Base-by-base conservation (phyloP, 192 early-diverging fungal species). In the Chytriomyces confervae region DNA sequence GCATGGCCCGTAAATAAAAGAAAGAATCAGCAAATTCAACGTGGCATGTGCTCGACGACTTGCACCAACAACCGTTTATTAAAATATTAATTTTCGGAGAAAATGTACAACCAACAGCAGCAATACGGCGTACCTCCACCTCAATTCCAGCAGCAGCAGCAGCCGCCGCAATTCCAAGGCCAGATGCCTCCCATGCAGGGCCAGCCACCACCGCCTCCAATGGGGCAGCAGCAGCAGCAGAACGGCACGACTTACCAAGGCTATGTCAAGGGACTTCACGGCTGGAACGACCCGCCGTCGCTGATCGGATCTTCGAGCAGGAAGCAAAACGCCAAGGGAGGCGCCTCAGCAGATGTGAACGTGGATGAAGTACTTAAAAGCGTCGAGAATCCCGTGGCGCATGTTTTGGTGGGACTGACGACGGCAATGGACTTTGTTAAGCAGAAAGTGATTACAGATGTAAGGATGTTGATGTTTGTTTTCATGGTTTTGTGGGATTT, bases 251-350 rank as follows among this genome's bases (percentile, higher is more conserved):
- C 77, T 49, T 84, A 71, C 64, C 84, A 85, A 68, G 79, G 72
- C 66, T 62, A 57, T 45, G 81, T 82, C 18, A 72, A 77, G 27
- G 81, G 81, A 5, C 71, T 85, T 20, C 77, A 82, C 51, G 84
- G 84, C 9, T 83, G 82, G 82, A 83, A 83, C 65, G 81, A 78
- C 20, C 69, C 77, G 5, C 77, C 77, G 61, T 63, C 69, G 20
- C 69, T 79, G 7, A 63, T 79, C 10, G 80, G 80, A n/a, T 73
- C 73, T 16, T 18, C 66, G 44, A 80, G 64, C 43, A 70, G 57
- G 51, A 76, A 71, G 50, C 20, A n/a, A 43, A 63, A 44, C 13
- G 57, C 63, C 7, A 36, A 36, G 36, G 36, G 36, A 36, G 36
- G 23, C 5, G 72, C 66, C 61, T 7, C 20, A 2, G 50, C 47